A percentile compares a stretch with the other conserved stretches of the same genome.
Evolutionary conservation across 129 eudicot genomes (phyloP).

Genomic region (Flaveria ramosissima): DNA sequence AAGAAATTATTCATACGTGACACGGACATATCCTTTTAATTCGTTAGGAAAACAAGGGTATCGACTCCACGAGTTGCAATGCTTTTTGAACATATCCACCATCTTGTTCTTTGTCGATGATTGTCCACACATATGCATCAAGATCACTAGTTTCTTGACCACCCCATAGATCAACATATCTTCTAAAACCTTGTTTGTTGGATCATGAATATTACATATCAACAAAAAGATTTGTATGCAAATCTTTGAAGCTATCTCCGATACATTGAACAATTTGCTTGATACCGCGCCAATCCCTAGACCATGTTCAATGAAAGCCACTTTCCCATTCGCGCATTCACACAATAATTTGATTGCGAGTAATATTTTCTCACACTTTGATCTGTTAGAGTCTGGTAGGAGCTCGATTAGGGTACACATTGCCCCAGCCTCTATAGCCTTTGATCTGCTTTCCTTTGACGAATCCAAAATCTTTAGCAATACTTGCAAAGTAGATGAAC

Average conservation of each 20-base stretch:
- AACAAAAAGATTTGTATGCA: slow-evolving; percentile 54
- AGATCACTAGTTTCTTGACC: slow-evolving; percentile 53
- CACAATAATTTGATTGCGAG: slow-evolving; percentile 49
- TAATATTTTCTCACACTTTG: slow-evolving; percentile 53
- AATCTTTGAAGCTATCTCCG: slow-evolving; percentile 39
- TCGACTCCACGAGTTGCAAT: slow-evolving; percentile 50
- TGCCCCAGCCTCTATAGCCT: slow-evolving; percentile 69
- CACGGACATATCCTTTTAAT: slow-evolving; percentile 26
- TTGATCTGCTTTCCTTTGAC: slow-evolving; percentile 49
- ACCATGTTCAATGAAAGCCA: slow-evolving; percentile 56
- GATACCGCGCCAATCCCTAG: slow-evolving; percentile 52
- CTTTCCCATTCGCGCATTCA: slow-evolving; percentile 56
- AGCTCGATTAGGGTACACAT: slow-evolving; percentile 59
- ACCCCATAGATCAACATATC: slow-evolving; percentile 58
- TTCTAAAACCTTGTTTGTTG: slow-evolving; percentile 52
- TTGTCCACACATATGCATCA: slow-evolving; percentile 48
- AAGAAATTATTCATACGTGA: slow-evolving; percentile 18
- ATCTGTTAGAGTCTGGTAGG: slow-evolving; percentile 50
- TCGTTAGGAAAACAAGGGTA: slow-evolving; percentile 69
- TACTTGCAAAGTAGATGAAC: slow-evolving; percentile 51
- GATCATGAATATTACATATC: slow-evolving; percentile 48
- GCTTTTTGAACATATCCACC: slow-evolving; percentile 47
- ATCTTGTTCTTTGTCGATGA: slow-evolving; percentile 56
- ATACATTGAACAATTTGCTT: slow-evolving; percentile 52
- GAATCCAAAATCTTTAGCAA: slow-evolving; percentile 43